These are phyloP conservation scores for Iberis pinnata DNA, from an alignment of 345 rosid genomes.

Conservation along the genomic window DNA sequence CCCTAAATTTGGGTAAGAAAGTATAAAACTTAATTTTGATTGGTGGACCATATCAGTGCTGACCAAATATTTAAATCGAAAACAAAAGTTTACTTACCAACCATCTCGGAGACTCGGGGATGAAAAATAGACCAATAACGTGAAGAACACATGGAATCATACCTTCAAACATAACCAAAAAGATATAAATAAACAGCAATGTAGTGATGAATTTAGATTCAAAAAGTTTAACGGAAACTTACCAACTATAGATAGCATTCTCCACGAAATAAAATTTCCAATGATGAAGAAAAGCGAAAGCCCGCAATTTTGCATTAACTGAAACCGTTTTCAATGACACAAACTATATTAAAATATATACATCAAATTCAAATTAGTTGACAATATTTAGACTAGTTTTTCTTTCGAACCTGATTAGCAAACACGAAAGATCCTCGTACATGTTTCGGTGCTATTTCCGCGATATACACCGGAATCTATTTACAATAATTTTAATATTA, in stretches of 20 bases:
- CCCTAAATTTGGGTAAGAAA: too few relatives aligned
- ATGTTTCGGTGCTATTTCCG: constrained; percentile 35
- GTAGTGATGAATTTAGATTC: too few relatives aligned
- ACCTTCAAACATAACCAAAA: too few relatives aligned
- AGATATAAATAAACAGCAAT: neutral
- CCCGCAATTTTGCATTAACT: constrained; percentile 30
- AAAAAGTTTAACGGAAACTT: too few relatives aligned
- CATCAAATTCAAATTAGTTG: too few relatives aligned
- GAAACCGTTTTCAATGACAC: neutral
- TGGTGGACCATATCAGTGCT: too few relatives aligned
- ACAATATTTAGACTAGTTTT: too few relatives aligned
- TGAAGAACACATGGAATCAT: constrained; percentile 34
- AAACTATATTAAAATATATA: too few relatives aligned
- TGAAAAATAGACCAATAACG: constrained; percentile 37
- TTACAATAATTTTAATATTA: neutral
- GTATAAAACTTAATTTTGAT: too few relatives aligned
- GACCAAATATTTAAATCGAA: too few relatives aligned
- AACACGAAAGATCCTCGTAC: constrained; percentile 34
- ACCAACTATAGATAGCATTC: constrained; percentile 29
- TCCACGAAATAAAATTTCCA: constrained; percentile 28
- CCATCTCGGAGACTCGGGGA: constrained; percentile 59
- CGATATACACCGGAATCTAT: constrained; percentile 35
- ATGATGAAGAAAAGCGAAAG: constrained; percentile 24
- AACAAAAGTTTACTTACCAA: constrained; percentile 29
- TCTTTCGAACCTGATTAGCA: constrained; percentile 34